phyloP scores from a whole-genome alignment of 441 rosid species.

The Isatis lusitanica region DNA sequence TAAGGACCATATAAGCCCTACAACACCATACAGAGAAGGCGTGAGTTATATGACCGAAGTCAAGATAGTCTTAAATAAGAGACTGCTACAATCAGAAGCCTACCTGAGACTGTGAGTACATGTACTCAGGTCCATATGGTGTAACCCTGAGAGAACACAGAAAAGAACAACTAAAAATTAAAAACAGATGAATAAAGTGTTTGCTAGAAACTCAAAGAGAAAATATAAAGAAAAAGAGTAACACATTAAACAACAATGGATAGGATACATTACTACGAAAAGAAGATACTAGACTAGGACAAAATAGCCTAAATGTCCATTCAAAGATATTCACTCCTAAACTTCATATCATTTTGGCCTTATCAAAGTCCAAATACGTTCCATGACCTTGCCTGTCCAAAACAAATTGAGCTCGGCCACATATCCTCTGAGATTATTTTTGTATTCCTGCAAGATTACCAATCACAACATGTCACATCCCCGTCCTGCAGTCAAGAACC shows the following conservation, averaged over 20 bases:
- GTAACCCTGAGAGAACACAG: constrained; percentile 61
- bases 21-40: constrained; percentile 24
- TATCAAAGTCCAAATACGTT: constrained; percentile 23
- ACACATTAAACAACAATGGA: background rate
- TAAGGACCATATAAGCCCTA: constrained; percentile 87
- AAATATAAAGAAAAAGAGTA: constrained; percentile 1
- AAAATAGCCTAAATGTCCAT: background rate
- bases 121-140: constrained; percentile 71
- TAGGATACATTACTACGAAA: background rate
- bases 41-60: constrained; percentile 22
- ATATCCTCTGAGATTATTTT: constrained; percentile 58
- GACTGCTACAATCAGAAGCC: background rate
- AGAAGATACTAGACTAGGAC: constrained; percentile 9
- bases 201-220: constrained; percentile 1
- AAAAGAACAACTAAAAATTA: background rate
- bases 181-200: background rate
- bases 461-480: constrained; percentile 66
- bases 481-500: constrained; percentile 37
- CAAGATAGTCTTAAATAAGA: background rate
- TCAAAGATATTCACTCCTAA: background rate
- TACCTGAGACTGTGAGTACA: constrained; percentile 70
- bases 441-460: constrained; percentile 72
- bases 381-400: constrained; percentile 64
- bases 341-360: constrained; percentile 32
- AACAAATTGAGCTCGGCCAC: constrained; percentile 57